These are phyloP conservation scores for Entomortierella beljakovae DNA, from an alignment of 192 early-diverging fungal species.

Conservation along the genomic window DNA sequence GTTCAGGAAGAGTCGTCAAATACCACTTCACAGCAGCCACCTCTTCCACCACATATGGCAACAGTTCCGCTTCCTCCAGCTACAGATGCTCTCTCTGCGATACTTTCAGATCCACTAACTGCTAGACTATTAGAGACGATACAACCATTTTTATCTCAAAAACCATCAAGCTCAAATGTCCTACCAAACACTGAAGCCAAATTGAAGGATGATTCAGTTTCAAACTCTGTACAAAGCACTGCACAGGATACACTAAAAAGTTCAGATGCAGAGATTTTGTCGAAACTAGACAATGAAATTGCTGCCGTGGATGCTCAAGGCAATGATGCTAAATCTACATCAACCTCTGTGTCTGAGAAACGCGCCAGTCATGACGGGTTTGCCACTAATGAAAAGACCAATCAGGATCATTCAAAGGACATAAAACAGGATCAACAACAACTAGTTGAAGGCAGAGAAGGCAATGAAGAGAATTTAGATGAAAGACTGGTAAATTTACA, in stretches of 20 bases:
- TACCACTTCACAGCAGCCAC: neutral
- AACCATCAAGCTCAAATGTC: neutral
- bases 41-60: neutral
- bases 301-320: neutral
- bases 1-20: no score
- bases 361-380: neutral
- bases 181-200: neutral
- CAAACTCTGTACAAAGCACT: neutral
- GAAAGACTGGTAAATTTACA: neutral
- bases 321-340: neutral
- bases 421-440: no score
- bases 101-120: neutral
- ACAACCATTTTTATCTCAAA: constrained; percentile 2
- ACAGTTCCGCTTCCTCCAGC: neutral
- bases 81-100: neutral
- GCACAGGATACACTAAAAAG: no score
- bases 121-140: neutral
- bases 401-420: neutral
- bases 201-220: neutral
- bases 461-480: neutral
- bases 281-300: neutral
- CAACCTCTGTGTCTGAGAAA: neutral
- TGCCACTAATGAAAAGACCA: neutral
- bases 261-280: neutral
- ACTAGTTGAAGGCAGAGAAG: neutral